Evolutionary conservation across 2,329 filamentous ascomycete species (phyloP).

Genomic region (Aspergillus clavatus): DNA sequence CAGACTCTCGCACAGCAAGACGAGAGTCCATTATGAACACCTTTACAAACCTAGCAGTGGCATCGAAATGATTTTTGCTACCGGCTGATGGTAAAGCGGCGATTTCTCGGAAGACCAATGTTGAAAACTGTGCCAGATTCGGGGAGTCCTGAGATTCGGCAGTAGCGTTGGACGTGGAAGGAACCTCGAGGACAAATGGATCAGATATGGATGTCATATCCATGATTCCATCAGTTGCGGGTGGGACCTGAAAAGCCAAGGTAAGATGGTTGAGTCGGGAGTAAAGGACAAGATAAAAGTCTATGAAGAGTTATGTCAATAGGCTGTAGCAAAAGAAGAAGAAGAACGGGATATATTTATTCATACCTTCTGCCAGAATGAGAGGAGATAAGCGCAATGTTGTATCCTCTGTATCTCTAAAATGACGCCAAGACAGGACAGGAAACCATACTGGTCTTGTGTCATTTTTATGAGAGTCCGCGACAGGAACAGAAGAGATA

Average conservation of each 20-base stretch:
- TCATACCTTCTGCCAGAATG: slow-evolving; percentile 30
- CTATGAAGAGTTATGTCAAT: slow-evolving; percentile 21
- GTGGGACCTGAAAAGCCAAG: slow-evolving; percentile 29
- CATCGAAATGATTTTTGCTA: slow-evolving; percentile 16
- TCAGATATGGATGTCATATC: slow-evolving; percentile 26
- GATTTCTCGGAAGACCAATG: slow-evolving; percentile 33
- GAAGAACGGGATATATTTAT: too few relatives aligned
- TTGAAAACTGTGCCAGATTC: slow-evolving; percentile 20
- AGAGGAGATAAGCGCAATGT: slow-evolving; percentile 42
- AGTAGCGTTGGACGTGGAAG: slow-evolving; percentile 12
- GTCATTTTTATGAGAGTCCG: slow-evolving; percentile 15
- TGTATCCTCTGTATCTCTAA: slow-evolving; percentile 49
- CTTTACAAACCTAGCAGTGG: slow-evolving; percentile 29
- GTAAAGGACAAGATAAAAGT: slow-evolving; percentile 37
- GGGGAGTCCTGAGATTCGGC: slow-evolving; percentile 7
- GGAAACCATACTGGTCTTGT: slow-evolving; percentile 30
- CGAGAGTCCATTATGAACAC: slow-evolving; percentile 32
- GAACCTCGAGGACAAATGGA: slow-evolving; percentile 30
- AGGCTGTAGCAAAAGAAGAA: not conserved
- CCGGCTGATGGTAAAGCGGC: slow-evolving; percentile 16
- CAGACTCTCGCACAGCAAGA: slow-evolving; percentile 32
- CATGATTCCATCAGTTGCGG: slow-evolving; percentile 17
- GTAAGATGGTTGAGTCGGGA: slow-evolving; percentile 36
- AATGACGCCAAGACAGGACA: slow-evolving; percentile 51
- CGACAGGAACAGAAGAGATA: slow-evolving; percentile 29